Evolutionary conservation across 805 yeast genomes (phyloP).

Genomic region (Metschnikowia amazonensis): DNA sequence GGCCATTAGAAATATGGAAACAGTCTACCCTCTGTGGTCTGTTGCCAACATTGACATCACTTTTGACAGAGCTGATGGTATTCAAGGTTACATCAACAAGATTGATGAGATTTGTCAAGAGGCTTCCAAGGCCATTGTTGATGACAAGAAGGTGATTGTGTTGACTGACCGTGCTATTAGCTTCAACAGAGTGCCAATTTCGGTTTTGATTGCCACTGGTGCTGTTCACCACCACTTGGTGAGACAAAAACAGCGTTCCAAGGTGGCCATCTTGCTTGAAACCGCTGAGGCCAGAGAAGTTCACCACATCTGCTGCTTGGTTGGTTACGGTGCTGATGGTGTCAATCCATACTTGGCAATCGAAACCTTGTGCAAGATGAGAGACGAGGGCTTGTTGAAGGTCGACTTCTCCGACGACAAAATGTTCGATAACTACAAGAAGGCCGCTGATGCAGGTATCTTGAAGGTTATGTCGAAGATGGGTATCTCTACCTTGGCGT

Average conservation of each 20-base stretch:
- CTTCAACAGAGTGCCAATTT: slow-evolving; percentile 67
- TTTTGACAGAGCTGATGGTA: slow-evolving; percentile 76
- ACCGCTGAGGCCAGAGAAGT: slow-evolving; percentile 98
- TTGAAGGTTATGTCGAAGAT: slow-evolving; percentile 97
- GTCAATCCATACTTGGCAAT: slow-evolving; percentile 90
- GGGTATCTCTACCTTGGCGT: slow-evolving; percentile 98
- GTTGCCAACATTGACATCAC: slow-evolving; percentile 83
- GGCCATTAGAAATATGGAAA: slow-evolving; percentile 69
- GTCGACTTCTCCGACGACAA: slow-evolving; percentile 54
- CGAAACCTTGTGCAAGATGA: slow-evolving; percentile 83
- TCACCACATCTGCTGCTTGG: slow-evolving; percentile 89
- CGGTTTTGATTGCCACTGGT: slow-evolving; percentile 90
- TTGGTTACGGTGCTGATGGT: slow-evolving; percentile 98
- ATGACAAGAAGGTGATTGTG: slow-evolving; percentile 68
- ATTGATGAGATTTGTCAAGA: slow-evolving; percentile 83
- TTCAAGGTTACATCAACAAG: slow-evolving; percentile 78
- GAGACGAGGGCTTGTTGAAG: slow-evolving; percentile 66
- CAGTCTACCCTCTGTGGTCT: slow-evolving; percentile 84
- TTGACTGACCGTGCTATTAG: slow-evolving; percentile 67
- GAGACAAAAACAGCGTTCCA: slow-evolving; percentile 91
- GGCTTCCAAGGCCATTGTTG: slow-evolving; percentile 80
- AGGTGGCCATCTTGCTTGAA: slow-evolving; percentile 87
- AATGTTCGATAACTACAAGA: slow-evolving; percentile 73
- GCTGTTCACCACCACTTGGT: slow-evolving; percentile 96
- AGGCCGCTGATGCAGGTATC: slow-evolving; percentile 86